Conservation (phyloP, 2,329 filamentous ascomycete genomes). For the Fusarium anguioides region DNA sequence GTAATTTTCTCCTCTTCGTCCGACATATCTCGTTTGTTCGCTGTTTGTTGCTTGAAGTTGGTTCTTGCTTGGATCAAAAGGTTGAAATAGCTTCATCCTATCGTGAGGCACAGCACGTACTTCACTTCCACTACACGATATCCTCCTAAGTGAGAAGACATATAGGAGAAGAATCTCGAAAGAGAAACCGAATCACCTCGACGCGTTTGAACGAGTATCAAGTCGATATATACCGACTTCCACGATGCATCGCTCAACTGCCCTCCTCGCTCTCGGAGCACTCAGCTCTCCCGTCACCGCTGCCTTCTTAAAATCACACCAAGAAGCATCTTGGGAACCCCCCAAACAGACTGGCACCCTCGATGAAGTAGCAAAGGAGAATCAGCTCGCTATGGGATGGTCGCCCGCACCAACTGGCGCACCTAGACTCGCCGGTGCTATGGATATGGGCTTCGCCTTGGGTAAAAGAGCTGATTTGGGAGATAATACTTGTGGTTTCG, state of each 20-base stretch:
- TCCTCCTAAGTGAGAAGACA: neutral
- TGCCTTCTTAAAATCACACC: slow-evolving; percentile 41
- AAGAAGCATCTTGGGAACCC: slow-evolving; percentile 46
- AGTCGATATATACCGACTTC: neutral
- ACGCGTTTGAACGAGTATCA: neutral
- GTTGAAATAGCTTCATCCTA: slow-evolving; percentile 25
- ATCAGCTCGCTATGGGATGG: slow-evolving; percentile 47
- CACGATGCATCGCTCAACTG: slow-evolving; percentile 33
- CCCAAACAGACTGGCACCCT: slow-evolving; percentile 43
- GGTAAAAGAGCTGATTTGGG: slow-evolving; percentile 44
- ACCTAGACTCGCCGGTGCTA: slow-evolving; percentile 46
- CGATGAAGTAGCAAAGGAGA: slow-evolving; percentile 22
- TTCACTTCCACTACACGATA: slow-evolving; percentile 6
- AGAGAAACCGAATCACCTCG: neutral
- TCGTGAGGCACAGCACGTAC: neutral
- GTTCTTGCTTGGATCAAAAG: neutral
- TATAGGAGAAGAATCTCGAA: neutral
- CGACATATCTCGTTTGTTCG: neutral
- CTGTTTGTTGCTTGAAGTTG: slow-evolving; percentile 1
- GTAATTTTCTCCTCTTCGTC: neutral
- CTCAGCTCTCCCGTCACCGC: slow-evolving; percentile 37
- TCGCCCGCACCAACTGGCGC: slow-evolving; percentile 49
- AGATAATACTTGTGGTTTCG: slow-evolving; percentile 49
- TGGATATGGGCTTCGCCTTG: slow-evolving; percentile 46
- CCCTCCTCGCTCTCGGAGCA: slow-evolving; percentile 43